Conservation (phyloP, 495 filamentous ascomycete species). For the Aspergillus sclerotioniger region DNA sequence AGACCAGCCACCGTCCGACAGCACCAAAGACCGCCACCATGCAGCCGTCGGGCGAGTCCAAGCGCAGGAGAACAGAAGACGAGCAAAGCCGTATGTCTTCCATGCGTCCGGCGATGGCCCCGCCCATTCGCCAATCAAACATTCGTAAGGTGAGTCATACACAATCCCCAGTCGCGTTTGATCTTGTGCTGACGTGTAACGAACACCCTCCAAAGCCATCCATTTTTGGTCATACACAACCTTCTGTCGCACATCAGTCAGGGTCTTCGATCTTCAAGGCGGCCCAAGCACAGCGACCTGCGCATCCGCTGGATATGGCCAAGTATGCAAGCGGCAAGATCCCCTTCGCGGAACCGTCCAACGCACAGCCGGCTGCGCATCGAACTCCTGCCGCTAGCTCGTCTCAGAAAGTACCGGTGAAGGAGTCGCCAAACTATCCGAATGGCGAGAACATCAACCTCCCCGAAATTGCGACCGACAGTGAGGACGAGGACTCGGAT, state of each 20-base stretch:
- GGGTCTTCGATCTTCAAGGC: slow-evolving; percentile 40
- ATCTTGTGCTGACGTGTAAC: slow-evolving; percentile 23
- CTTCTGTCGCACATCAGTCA: slow-evolving; percentile 45
- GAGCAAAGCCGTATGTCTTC: slow-evolving; percentile 46
- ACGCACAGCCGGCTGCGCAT: slow-evolving; percentile 45
- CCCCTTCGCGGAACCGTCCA: slow-evolving; percentile 74
- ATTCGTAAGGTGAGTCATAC: slow-evolving; percentile 45
- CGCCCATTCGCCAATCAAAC: slow-evolving; percentile 77
- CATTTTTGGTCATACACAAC: slow-evolving; percentile 58
- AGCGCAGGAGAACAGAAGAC: slow-evolving; percentile 59
- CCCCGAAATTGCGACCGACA: slow-evolving; percentile 85
- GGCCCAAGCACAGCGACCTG: slow-evolving; percentile 53
- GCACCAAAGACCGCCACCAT: slow-evolving; percentile 41
- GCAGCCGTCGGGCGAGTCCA: slow-evolving; percentile 50
- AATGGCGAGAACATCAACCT: slow-evolving; percentile 80
- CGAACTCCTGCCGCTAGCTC: slow-evolving; percentile 52
- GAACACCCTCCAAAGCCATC: slow-evolving; percentile 62
- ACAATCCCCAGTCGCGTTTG: not conserved
- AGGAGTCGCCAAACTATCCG: slow-evolving; percentile 74
- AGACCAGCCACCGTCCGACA: slow-evolving; percentile 44
- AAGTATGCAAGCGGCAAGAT: slow-evolving; percentile 86
- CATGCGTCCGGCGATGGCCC: slow-evolving; percentile 64
- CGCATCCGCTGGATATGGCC: slow-evolving; percentile 71
- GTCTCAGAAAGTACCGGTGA: slow-evolving; percentile 43
- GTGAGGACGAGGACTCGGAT: slow-evolving; percentile 76